phyloP scores from a whole-genome alignment of 2,329 filamentous ascomycete species.

The Lecanicillium sp. region DNA sequence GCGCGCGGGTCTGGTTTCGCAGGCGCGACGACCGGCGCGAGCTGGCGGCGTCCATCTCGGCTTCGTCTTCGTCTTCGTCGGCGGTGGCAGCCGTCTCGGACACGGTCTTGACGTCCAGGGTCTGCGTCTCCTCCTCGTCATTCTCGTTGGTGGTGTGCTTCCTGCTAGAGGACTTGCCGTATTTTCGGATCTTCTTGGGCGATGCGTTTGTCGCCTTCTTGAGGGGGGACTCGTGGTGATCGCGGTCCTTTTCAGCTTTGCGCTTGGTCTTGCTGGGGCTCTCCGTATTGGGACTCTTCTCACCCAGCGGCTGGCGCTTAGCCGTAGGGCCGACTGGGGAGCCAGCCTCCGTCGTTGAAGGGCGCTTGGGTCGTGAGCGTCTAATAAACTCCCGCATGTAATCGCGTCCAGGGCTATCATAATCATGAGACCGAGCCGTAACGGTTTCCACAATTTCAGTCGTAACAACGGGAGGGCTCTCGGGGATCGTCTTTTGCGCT shows the following conservation, averaged over 20 bases:
- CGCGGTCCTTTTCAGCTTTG: slow-evolving; percentile 22
- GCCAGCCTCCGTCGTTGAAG: slow-evolving; percentile 25
- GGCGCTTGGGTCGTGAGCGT: slow-evolving; percentile 24
- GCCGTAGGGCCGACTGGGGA: slow-evolving; percentile 24
- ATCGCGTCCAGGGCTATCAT: slow-evolving; percentile 30
- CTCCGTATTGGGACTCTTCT: slow-evolving; percentile 31
- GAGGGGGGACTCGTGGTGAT: slow-evolving; percentile 18
- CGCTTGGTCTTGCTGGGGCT: slow-evolving; percentile 29
- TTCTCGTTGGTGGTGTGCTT: background rate
- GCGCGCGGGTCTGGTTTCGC: slow-evolving; percentile 17
- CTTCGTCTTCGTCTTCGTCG: slow-evolving; percentile 15
- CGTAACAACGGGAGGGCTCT: background rate
- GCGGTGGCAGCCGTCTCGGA: background rate
- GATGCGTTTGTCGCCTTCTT: slow-evolving; percentile 19
- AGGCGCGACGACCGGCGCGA: slow-evolving; percentile 31
- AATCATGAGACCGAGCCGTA: slow-evolving; percentile 15
- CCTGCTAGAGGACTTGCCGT: slow-evolving; percentile 12
- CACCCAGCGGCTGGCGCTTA: slow-evolving; percentile 27
- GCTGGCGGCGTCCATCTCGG: slow-evolving; percentile 14
- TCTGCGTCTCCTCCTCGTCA: slow-evolving; percentile 4
- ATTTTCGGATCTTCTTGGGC: slow-evolving; percentile 22
- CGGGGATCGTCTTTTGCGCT: slow-evolving; percentile 1
- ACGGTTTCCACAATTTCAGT: slow-evolving; percentile 6
- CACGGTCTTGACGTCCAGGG: background rate
- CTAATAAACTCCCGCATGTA: slow-evolving; percentile 32